Evolutionary conservation across 495 filamentous ascomycete species (phyloP).

Genomic region (Penicillium argentinense): DNA sequence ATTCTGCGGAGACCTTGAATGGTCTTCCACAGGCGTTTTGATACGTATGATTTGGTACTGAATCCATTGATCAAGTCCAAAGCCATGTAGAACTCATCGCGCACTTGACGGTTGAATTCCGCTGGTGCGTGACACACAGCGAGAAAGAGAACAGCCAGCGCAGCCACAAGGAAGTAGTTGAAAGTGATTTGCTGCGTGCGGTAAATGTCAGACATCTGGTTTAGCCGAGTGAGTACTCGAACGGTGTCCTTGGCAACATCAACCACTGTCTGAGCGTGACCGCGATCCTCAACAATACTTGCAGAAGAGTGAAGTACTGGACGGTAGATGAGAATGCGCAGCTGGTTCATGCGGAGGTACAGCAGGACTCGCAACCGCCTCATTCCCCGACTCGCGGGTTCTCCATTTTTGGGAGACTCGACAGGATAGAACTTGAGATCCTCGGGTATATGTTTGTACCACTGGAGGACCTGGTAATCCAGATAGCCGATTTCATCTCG

Average conservation of each 20-base stretch:
- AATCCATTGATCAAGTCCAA: slow-evolving; percentile 80
- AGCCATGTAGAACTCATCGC: slow-evolving; percentile 86
- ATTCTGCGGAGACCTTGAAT: slow-evolving; percentile 78
- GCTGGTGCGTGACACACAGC: slow-evolving; percentile 79
- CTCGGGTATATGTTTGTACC: slow-evolving; percentile 67
- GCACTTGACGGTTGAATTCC: slow-evolving; percentile 69
- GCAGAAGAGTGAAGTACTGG: slow-evolving; percentile 75
- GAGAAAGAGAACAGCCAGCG: slow-evolving; percentile 78
- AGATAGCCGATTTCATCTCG: slow-evolving; percentile 70
- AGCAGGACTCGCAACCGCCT: slow-evolving; percentile 54
- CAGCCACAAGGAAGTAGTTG: slow-evolving; percentile 83
- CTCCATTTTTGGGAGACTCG: slow-evolving; percentile 43
- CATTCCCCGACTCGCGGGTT: slow-evolving; percentile 45
- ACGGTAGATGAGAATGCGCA: slow-evolving; percentile 79
- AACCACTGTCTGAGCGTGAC: slow-evolving; percentile 68
- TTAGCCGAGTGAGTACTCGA: slow-evolving; percentile 68
- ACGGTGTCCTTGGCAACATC: slow-evolving; percentile 81
- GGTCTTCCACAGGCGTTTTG: slow-evolving; percentile 78
- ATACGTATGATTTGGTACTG: slow-evolving; percentile 74
- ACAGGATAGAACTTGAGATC: slow-evolving; percentile 58
- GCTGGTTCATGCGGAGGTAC: slow-evolving; percentile 75
- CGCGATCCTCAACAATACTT: slow-evolving; percentile 70
- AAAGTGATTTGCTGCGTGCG: slow-evolving; percentile 77
- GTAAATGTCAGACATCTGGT: slow-evolving; percentile 80
- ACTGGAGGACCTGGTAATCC: slow-evolving; percentile 74